Base-by-base conservation (phyloP, 2,329 filamentous ascomycete genomes). In the Periconia digitata region DNA sequence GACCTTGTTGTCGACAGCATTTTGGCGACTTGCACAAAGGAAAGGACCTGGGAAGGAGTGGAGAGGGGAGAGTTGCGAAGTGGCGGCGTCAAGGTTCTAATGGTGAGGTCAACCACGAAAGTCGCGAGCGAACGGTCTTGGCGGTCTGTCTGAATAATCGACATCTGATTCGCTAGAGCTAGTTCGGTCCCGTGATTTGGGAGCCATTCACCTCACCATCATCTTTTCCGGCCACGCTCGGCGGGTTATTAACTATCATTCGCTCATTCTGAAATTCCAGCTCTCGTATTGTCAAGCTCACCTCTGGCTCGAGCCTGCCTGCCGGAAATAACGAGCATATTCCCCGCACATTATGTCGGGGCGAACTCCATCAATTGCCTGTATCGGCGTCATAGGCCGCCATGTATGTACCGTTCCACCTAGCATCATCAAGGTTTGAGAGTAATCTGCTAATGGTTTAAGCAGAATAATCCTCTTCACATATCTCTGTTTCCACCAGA, bases 401-500 rank as follows among this genome's bases (percentile, higher is more conserved):
- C 88, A 95, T 72, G 92, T 95, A 79, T 62, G 80, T 70, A 47
- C 15, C 27, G 22, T 21, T 20, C 22, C 42, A 42, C 44, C 42
- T 21, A 44, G 23, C 36, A 46, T 18, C 24, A 27, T 22, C 35
- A 20, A 2, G 12, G 22, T 21, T 22, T 6, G 12, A 21, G 20
- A 8, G 13, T 22, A 22, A 22, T 13, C 2, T 21, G 5, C 16
- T 40, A 8, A 40, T 40, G n/a, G n/a, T 32, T 8, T 40, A 15
- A 22, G 18, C 32, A 97, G 92, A 95, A 97, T 76, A 96, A 96
- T 69, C 94, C 92, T 50, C 86, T 97, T 57, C 92, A 97, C 75
- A 89, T 96, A 62, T 85, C 90, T 51, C 84, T 95, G 68, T 96
- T 96, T 73, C 88, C 90, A 43, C 54, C 68, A n/a, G 82, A 89